phyloP scores from a whole-genome alignment of 169 alveolate species.

The Eimeria maxima region DNA sequence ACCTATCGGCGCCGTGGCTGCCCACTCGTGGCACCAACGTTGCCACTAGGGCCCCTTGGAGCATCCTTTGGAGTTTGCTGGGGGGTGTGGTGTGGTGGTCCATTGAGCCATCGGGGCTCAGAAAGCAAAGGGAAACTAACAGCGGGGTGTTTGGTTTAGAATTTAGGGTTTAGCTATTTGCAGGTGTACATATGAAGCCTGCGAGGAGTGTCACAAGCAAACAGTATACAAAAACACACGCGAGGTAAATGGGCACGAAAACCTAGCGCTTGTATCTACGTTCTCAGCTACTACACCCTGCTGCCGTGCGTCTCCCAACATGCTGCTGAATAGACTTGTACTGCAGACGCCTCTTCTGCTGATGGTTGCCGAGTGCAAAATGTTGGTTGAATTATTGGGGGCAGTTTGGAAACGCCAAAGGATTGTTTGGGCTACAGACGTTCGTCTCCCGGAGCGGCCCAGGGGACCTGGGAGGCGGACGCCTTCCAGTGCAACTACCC shows the following conservation, averaged over 20 bases:
- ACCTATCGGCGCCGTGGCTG: too few species aligned
- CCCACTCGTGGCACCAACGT: too few species aligned
- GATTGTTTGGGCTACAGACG: slow-evolving; percentile 47
- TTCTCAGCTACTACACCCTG: neutral
- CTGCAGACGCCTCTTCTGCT: neutral
- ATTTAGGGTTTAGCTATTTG: neutral
- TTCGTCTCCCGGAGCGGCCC: slow-evolving; percentile 32
- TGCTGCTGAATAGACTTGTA: neutral
- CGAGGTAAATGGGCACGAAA: neutral
- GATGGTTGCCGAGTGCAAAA: neutral
- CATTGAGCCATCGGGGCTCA: neutral
- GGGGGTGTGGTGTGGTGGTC: neutral
- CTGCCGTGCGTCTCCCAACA: neutral
- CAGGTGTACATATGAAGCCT: neutral
- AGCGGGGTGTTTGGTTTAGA: neutral
- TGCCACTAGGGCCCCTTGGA: too few species aligned
- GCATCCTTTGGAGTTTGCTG: too few species aligned
- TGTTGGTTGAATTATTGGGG: neutral
- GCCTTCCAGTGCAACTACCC: neutral
- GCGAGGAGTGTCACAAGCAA: neutral
- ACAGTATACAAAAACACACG: neutral
- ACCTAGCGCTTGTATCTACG: neutral
- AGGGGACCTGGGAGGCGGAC: neutral
- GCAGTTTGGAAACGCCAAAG: slow-evolving; percentile 74
- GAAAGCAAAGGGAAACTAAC: neutral